Conservation (phyloP, 2,329 filamentous ascomycete genomes). For the Penicillium olsonii region DNA sequence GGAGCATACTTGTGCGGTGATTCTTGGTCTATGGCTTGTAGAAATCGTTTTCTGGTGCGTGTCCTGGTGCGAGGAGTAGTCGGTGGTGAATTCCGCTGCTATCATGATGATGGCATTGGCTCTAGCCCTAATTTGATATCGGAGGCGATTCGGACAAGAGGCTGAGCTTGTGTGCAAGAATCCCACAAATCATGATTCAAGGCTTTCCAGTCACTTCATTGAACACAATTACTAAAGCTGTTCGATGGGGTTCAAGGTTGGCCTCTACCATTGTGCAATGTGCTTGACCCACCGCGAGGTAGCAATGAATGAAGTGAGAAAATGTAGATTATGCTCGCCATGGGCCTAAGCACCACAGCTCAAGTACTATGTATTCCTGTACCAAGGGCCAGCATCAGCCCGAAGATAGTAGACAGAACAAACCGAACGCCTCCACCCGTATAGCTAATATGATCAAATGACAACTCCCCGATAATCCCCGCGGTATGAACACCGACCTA, state of each 20-base stretch:
- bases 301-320: slow-evolving; percentile 48
- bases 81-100: slow-evolving; percentile 10
- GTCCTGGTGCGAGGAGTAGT: background rate
- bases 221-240: no score
- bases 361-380: background rate
- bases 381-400: background rate
- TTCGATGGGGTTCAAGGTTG: no score
- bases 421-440: slow-evolving; percentile 3
- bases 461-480: slow-evolving; percentile 4
- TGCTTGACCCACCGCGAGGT: no score
- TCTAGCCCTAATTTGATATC: slow-evolving; percentile 1
- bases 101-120: slow-evolving; percentile 18
- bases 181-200: no score
- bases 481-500: slow-evolving; percentile 5
- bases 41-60: no score
- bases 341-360: background rate
- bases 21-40: background rate
- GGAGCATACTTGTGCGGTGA: background rate
- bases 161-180: no score
- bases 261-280: no score
- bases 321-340: slow-evolving; percentile 1
- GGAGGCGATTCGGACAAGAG: no score
- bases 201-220: no score
- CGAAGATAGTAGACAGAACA: background rate
- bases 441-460: slow-evolving; percentile 9